Conservation (phyloP, 2,329 filamentous ascomycete species). For the Chaetomium sp. region DNA sequence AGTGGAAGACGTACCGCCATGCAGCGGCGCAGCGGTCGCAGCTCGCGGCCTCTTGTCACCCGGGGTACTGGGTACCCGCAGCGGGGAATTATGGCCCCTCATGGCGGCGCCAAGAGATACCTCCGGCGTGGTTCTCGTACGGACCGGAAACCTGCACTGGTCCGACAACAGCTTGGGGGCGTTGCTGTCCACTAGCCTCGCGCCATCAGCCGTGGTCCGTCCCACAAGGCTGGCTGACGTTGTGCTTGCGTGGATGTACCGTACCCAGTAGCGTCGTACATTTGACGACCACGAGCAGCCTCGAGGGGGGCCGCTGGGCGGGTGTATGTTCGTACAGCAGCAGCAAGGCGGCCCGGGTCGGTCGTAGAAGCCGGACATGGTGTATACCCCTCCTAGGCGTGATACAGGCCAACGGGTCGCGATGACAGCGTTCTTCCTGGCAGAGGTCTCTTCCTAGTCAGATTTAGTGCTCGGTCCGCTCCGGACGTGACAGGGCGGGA, state of each 20-base stretch:
- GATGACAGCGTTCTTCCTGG: too few species aligned
- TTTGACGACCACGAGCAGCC: neutral
- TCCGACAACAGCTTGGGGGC: neutral
- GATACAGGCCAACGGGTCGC: too few species aligned
- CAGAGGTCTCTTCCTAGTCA: too few species aligned
- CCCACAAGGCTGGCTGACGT: neutral
- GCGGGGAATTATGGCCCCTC: neutral
- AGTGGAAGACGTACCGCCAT: neutral
- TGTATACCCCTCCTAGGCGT: too few species aligned
- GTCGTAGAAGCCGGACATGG: too few species aligned
- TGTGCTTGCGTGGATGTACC: neutral
- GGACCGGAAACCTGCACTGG: constrained; percentile 3
- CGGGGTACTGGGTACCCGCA: constrained; percentile 12
- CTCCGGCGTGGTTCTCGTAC: constrained; percentile 5
- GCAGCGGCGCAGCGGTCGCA: constrained; percentile 10
- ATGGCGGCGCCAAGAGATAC: neutral
- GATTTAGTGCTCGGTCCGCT: too few species aligned
- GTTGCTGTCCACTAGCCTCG: too few species aligned
- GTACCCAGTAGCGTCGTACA: neutral
- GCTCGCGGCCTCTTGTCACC: constrained; percentile 10
- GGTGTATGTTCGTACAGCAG: too few species aligned
- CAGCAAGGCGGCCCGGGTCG: too few species aligned
- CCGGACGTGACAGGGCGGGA: too few species aligned
- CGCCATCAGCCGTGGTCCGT: too few species aligned
- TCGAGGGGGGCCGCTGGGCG: too few species aligned